Evolutionary conservation across 2,329 filamentous ascomycete species (phyloP), one percentile per base, ranked within the genome.

Genomic region (Epichloe brachyelytri): DNA sequence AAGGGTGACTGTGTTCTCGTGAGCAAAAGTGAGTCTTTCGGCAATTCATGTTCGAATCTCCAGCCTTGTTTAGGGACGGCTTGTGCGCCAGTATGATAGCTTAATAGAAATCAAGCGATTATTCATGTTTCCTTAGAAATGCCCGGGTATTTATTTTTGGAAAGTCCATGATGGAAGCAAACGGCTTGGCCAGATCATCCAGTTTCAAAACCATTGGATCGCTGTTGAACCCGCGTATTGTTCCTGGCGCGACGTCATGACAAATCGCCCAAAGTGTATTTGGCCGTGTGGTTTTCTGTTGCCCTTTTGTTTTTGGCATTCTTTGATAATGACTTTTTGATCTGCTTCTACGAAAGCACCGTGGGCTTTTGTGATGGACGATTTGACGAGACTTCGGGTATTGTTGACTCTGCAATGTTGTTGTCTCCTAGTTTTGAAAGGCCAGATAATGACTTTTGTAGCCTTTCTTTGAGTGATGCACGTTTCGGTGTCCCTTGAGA

Each of bases 391-490:
- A 17, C 34, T 44, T 38, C 30, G 6, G 33, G 10, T 14, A 38
- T 50, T 20, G 14, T 45, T 17, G 20, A 37, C n/a, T 50, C 37
- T 8, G 22, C 22, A 36, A 22, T 47, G 38, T 43, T 45, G 20
- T 43, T 40, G 11, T 40, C 39, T 14, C 39, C 34, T 10, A 44
- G 17, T 14, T 51, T 51, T 10, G 51, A 53, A 17, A 51, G 40
- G 10, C 45, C 44, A 19, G 49, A 51, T n/a, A 51, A 39, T 7
- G 52, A 53, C 15, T 53, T 36, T 19, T 46, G 43, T 22, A 53
- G 14, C 20, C 46, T 53, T 44, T 41, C 34, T 48, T 38, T 51
- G 6, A 53, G 17, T 5, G 45, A 48, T 36, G 30, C 34, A 12
- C 45, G 48, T 17, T 22, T 36, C 5, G 45, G 30, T 37, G 33